Base-by-base conservation (phyloP, 495 filamentous ascomycete genomes). In the Hypoxylon subgilvum region DNA sequence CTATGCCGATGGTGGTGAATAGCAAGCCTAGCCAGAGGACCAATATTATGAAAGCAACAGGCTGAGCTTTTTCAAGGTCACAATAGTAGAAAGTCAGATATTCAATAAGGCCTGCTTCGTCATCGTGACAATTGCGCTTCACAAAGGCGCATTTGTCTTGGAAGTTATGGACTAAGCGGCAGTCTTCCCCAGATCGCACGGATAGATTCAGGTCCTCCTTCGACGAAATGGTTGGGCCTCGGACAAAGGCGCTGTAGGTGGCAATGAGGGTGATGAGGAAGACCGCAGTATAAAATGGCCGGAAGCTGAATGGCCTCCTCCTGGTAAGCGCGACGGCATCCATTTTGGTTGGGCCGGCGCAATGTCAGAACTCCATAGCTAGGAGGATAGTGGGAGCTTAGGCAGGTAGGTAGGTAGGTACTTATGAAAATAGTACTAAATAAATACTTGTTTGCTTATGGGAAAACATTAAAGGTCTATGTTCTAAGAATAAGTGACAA, bases 1-100 rank as follows among this genome's bases (percentile, higher is more conserved):
- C 95, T 61, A 97, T 96, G n/a, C 95, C 95, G 47, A 99, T 96
- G 1, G 95, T 97, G 59, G 87, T 92, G 68, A 99, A 99, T 4
- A 97, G 84, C 19, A 96, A 76, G n/a, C 83, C 88, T 4, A 96
- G 78, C 95, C 95, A 99, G 34, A 86, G 50, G 21, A 88, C 77
- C 23, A 99, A 74, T 23, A 96, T 78, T 3, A 77, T 69, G 63
- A 97, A 92, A 16, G 90, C 91, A 47, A 96, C 42, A 2, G 86
- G 84, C 65, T 90, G 83, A n/a, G 76, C 85, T 57, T 85, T 71
- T 41, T 79, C 80, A 18, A 95, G 74, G 21, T 76, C 74, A 78
- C 95, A 99, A 70, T 97, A 99, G 75, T 96, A 97, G 27, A 99
- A 80, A 10, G 84, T 80, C 12, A 99, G 83, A 72, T 97, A 97